phyloP scores from a whole-genome alignment of 177 flowering plant species.

The Telopea speciosissima region DNA sequence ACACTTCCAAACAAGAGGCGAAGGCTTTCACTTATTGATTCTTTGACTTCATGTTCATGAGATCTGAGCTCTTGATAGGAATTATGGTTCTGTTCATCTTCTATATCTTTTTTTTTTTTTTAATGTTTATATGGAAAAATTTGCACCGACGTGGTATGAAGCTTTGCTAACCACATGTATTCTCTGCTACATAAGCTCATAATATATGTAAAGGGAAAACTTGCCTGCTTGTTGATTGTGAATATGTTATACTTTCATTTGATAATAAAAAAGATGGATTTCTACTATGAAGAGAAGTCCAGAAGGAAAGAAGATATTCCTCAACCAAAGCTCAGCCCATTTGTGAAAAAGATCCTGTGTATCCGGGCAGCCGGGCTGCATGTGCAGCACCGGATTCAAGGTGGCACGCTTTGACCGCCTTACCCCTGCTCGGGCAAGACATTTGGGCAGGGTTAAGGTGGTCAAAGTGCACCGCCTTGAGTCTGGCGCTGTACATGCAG shows the following conservation, averaged over 20 bases:
- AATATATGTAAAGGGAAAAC: not conserved
- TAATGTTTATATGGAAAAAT: not conserved
- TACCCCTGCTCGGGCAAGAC: too few relatives aligned
- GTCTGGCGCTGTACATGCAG: too few relatives aligned
- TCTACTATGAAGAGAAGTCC: too few relatives aligned
- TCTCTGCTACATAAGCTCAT: not conserved
- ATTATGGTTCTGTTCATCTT: not conserved
- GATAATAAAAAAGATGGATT: not conserved
- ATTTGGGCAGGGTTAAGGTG: too few relatives aligned
- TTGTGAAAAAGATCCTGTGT: too few relatives aligned
- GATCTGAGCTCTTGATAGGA: not conserved
- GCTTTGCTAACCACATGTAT: not conserved
- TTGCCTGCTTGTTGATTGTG: not conserved
- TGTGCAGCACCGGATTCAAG: too few relatives aligned
- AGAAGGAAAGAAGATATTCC: too few relatives aligned
- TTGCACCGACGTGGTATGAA: not conserved
- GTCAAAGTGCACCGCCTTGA: too few relatives aligned
- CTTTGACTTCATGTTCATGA: not conserved
- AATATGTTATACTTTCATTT: conserved; percentile 6
- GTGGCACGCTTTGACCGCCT: too few relatives aligned
- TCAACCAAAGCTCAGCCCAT: too few relatives aligned
- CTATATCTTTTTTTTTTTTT: too few relatives aligned
- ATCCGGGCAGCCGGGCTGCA: too few relatives aligned
- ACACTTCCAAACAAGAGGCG: not conserved
- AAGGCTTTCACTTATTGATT: not conserved